Evolutionary conservation across 495 filamentous ascomycete genomes (phyloP).

Genomic region (Aspergillus olivimuriae): DNA sequence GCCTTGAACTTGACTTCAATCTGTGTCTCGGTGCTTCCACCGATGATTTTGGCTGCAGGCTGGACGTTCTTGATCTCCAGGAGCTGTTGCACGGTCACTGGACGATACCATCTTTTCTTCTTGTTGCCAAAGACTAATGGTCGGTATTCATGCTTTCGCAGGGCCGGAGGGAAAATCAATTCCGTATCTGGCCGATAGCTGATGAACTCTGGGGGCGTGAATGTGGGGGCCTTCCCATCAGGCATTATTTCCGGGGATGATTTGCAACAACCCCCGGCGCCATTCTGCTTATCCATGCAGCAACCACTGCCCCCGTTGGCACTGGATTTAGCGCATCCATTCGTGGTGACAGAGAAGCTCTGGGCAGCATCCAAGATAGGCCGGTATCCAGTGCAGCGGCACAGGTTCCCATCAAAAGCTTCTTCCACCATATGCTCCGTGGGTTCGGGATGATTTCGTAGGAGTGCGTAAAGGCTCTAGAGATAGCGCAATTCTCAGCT

Average conservation of each 20-base stretch:
- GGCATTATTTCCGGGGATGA: slow-evolving; percentile 7
- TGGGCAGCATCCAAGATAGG: slow-evolving; percentile 90
- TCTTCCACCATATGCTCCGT: slow-evolving; percentile 68
- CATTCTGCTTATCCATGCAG: slow-evolving; percentile 45
- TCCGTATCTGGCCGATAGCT: slow-evolving; percentile 89
- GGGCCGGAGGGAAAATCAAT: slow-evolving; percentile 82
- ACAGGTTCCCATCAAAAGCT: slow-evolving; percentile 85
- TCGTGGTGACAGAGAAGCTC: slow-evolving; percentile 32
- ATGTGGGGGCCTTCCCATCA: slow-evolving; percentile 8
- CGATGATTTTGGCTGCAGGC: slow-evolving; percentile 88
- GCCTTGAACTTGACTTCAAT: slow-evolving; percentile 99
- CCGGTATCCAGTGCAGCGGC: slow-evolving; percentile 90
- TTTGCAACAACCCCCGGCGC: slow-evolving; percentile 37
- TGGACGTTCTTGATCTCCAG: slow-evolving; percentile 83
- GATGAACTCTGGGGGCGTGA: slow-evolving; percentile 59
- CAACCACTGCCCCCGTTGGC: slow-evolving; percentile 47
- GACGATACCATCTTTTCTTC: slow-evolving; percentile 88
- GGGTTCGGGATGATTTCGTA: slow-evolving; percentile 34
- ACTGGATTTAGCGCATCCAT: slow-evolving; percentile 36
- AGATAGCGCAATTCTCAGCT: too few relatives aligned
- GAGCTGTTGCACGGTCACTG: slow-evolving; percentile 79
- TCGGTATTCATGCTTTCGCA: slow-evolving; percentile 75
- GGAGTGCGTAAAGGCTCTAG: slow-evolving; percentile 70
- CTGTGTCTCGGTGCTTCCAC: slow-evolving; percentile 93
- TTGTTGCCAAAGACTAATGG: slow-evolving; percentile 91